Evolutionary conservation across 2,329 filamentous ascomycete species (phyloP), one percentile per base, ranked within the genome.

Genomic region (Nigrograna mackinnonii): DNA sequence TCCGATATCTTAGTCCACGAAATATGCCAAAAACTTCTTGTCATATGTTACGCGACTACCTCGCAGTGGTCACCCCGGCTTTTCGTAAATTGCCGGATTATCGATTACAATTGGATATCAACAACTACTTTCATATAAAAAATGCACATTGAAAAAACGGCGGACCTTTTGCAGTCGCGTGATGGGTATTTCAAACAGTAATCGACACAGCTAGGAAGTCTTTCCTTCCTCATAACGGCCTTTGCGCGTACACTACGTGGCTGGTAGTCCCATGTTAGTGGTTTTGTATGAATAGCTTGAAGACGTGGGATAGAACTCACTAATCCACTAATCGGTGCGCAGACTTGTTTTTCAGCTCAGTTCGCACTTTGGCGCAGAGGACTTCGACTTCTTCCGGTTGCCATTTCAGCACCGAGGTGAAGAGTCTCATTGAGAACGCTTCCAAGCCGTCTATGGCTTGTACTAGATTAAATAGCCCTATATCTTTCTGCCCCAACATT

Each of bases 351-450:
- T 58, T 57, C 36, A 67, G 22, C 35, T 69, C 64, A 11, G 47
- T 47, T 18, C 58, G 39, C 2, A 59, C 56, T 33, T 58, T 56
- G 1, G 55, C 55, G 22, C 64, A 52, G 35, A 76, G 63, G 3
- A 74, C 58, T 39, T 74, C 65, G 2, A 76, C 70, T 47, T 75
- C 71, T 35, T 70, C 65, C 28, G 66, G 66, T 41, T 54, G 57
- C 72, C 72, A 75, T 6, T 68, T 63, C n/a, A 75, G 50, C 6
- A 33, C 35, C 5, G 40, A 37, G 2, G 70, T 74, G 37, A 74
- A 57, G 28, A 73, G 54, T 4, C 69, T 68, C 46, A 74, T 55
- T 36, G 69, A 70, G 43, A 71, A 72, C 2, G 66, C 70, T 48
- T 74, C 69, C 9, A 75, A 49, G 1, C 68, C 69, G 13, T 74